Evolutionary conservation across 768 basidiomycete genomes (phyloP).

Genomic region (Crassisporium funariophilum): DNA sequence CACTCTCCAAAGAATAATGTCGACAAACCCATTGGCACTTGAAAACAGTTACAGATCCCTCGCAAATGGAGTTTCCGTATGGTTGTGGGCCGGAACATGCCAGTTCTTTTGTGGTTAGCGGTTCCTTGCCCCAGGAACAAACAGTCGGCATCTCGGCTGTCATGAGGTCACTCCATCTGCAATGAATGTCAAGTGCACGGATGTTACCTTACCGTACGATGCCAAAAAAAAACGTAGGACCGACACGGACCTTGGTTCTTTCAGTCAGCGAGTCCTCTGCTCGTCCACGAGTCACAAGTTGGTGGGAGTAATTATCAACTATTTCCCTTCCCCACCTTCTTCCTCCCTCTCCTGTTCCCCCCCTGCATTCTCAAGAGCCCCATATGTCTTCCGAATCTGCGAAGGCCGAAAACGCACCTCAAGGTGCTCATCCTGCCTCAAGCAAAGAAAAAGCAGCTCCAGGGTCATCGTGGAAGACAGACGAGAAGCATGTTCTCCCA

Average conservation of each 20-base stretch:
- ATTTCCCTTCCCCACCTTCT: no score
- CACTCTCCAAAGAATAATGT: no score
- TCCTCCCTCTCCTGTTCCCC: not conserved
- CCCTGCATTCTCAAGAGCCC: not conserved
- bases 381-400: not conserved
- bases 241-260: conserved; percentile 5
- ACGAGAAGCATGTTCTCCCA: conserved; percentile 59
- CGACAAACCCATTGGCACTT: no score
- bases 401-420: conserved; percentile 1
- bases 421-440: conserved; percentile 4
- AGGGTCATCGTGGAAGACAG: conserved; percentile 55
- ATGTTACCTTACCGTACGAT: not conserved
- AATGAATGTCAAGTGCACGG: no score
- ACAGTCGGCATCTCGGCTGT: conserved; percentile 33
- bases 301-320: conserved; percentile 10
- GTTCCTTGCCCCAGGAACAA: no score
- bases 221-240: conserved; percentile 8
- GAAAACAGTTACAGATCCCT: no score
- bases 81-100: no score
- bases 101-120: no score
- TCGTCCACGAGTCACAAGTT: conserved; percentile 11
- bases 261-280: conserved; percentile 1
- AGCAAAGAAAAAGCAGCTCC: conserved; percentile 27
- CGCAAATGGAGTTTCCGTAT: no score
- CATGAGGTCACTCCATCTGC: conserved; percentile 16